A percentile compares a stretch with the other conserved stretches of the same genome.
Evolutionary conservation across 345 rosid species (phyloP).

Genomic region (Aquilaria sinensis): DNA sequence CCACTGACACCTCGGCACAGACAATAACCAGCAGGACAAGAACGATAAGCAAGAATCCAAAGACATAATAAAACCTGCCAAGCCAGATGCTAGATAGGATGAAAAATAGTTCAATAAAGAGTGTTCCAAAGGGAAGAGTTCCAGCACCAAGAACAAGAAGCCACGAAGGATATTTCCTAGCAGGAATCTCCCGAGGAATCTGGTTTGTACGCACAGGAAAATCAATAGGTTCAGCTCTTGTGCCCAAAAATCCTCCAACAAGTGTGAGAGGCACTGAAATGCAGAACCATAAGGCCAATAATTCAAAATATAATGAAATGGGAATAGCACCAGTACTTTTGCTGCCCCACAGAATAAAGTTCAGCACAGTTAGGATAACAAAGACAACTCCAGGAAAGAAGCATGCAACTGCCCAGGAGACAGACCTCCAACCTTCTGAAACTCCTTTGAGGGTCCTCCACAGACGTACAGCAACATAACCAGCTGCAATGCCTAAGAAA

Average conservation of each 20-base stretch:
- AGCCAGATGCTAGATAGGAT: constrained; percentile 87
- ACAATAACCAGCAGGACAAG: constrained; percentile 55
- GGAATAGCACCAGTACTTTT: constrained; percentile 78
- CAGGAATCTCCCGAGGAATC: constrained; percentile 84
- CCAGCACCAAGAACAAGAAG: constrained; percentile 88
- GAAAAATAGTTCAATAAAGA: constrained; percentile 76
- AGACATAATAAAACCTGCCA: constrained; percentile 74
- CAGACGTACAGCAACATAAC: constrained; percentile 63
- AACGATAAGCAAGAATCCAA: constrained; percentile 71
- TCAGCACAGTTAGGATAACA: constrained; percentile 57
- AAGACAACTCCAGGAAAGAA: constrained; percentile 85
- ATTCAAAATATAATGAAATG: constrained; percentile 59
- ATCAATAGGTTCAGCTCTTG: constrained; percentile 54
- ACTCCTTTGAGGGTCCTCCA: constrained; percentile 79
- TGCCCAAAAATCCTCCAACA: constrained; percentile 70
- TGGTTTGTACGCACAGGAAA: constrained; percentile 70
- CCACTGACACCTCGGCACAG: constrained; percentile 79
- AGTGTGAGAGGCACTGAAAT: constrained; percentile 77
- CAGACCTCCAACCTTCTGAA: constrained; percentile 69
- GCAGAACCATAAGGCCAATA: constrained; percentile 81
- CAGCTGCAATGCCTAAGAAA: constrained; percentile 65
- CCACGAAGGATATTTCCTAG: constrained; percentile 81
- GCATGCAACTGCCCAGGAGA: constrained; percentile 66
- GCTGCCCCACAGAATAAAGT: constrained; percentile 76
- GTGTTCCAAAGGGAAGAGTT: constrained; percentile 75